These are phyloP conservation scores for Neolentinus lepideus DNA, from an alignment of 1,284 basidiomycete species.

Conservation along the genomic window DNA sequence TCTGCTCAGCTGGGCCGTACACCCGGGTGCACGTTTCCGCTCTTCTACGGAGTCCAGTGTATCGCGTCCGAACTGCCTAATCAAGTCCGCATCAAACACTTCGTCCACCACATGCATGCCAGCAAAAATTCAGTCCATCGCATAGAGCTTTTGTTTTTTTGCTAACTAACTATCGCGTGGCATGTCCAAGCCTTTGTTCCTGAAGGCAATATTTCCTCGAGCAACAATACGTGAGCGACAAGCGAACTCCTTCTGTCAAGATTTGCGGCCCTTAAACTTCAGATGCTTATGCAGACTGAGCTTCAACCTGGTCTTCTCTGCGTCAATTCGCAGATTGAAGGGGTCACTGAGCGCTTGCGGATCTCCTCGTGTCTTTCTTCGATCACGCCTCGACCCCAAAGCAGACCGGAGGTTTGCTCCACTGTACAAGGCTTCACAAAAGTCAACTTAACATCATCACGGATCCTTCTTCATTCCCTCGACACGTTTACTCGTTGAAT, in stretches of 20 bases:
- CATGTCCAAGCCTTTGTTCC: background rate
- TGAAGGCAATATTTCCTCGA: background rate
- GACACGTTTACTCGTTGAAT: slow-evolving; percentile 61
- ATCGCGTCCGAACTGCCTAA: slow-evolving; percentile 51
- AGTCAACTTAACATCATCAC: slow-evolving; percentile 41
- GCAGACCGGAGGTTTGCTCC: slow-evolving; percentile 59
- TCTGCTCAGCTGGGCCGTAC: slow-evolving; percentile 41
- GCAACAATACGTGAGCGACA: background rate
- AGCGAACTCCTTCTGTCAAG: background rate
- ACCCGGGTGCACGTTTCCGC: slow-evolving; percentile 44
- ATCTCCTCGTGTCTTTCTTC: slow-evolving; percentile 52
- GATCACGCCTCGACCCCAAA: slow-evolving; percentile 53
- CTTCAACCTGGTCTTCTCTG: background rate
- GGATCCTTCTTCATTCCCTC: slow-evolving; percentile 45
- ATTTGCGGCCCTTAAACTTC: background rate
- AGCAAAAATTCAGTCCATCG: background rate
- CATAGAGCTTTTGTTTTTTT: slow-evolving; percentile 1
- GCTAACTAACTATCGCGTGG: background rate
- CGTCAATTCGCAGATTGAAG: slow-evolving; percentile 14
- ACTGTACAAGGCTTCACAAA: slow-evolving; percentile 42
- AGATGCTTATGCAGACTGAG: background rate
- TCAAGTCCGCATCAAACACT: slow-evolving; percentile 22
- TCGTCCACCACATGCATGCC: slow-evolving; percentile 29
- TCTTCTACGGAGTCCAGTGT: slow-evolving; percentile 37
- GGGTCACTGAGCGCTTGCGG: slow-evolving; percentile 38